phyloP scores from a whole-genome alignment of 2,329 filamentous ascomycete genomes.

The Paracoccidioides lutzii region DNA sequence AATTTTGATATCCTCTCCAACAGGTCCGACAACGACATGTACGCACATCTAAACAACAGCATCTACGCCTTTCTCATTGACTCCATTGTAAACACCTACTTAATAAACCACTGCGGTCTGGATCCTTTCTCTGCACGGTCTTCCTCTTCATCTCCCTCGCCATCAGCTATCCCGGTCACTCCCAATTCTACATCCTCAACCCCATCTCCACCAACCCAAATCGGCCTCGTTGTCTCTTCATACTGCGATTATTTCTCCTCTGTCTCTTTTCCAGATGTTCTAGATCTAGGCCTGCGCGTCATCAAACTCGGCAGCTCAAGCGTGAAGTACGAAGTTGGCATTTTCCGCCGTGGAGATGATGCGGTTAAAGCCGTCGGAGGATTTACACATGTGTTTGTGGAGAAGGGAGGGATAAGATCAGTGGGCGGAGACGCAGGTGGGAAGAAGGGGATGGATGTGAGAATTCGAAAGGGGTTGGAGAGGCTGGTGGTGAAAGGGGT shows the following conservation, averaged over 20 bases:
- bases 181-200: conserved; percentile 48
- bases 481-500: conserved; percentile 35
- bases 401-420: conserved; percentile 51
- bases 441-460: conserved; percentile 25
- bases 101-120: conserved; percentile 65
- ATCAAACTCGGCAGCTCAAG: conserved; percentile 75
- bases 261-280: conserved; percentile 65
- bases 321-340: conserved; percentile 76
- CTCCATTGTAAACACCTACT: conserved; percentile 77
- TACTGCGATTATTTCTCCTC: conserved; percentile 77
- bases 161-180: conserved; percentile 32
- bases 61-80: conserved; percentile 82
- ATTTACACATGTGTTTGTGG: conserved; percentile 82
- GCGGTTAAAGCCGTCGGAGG: conserved; percentile 72
- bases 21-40: conserved; percentile 92
- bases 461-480: conserved; percentile 41
- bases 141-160: conserved; percentile 47
- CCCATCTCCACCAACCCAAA: conserved; percentile 44
- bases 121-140: conserved; percentile 57
- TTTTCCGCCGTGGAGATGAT: conserved; percentile 65
- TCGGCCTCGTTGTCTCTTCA: conserved; percentile 73
- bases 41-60: conserved; percentile 83
- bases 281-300: conserved; percentile 71
- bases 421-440: background rate
- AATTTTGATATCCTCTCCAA: background rate